Evolutionary conservation across 371 early-diverging fungal species (phyloP), one percentile per base, ranked within the genome.

Genomic region (Syncephalastrum racemosum): DNA sequence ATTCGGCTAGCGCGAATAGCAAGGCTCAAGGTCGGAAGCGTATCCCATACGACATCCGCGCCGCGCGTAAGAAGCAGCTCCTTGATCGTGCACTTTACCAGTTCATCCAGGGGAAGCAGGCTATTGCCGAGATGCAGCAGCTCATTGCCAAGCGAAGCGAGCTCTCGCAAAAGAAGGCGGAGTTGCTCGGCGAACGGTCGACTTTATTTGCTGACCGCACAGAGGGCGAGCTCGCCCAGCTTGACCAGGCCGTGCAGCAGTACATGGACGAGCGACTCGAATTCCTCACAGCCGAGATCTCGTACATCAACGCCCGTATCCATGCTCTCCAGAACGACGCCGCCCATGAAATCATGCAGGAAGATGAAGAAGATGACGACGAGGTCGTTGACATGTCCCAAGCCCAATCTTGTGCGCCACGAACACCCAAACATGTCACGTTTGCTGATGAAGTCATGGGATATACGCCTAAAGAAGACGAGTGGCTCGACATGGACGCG

Each of bases 231-330:
- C 71, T 71, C 1, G 60, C 70, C 6, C 46, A 73, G 19, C 59
- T 79, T 41, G 73, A 77, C 13, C 70, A 69, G 56, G 81, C 85
- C 27, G 72, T 83, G 2, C 69, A 79, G 25, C 69, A 80, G 16
- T 86, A 88, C 61, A 88, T 91, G 87, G 90, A 92, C 53, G 92
- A 92, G 42, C 87, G 90, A 7, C 72, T 94, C n/a, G 87, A 87
- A 50, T 82, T 86, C 25, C 84, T 94, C 27, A 90, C 88, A 40
- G 85, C 92, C 14, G 95, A 94, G 62, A 82, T 94, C 27, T 71
- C 84, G 3, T 90, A 85, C 54, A 61, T 90, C 18, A 84, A 87
- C 57, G 84, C 83, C 20, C 81, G 87, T 23, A 84, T 91, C 50
- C 79, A 82, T 27, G 83, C 83, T 15, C 71, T 87, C 18, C 85